Conservation (phyloP, 139 green algal genomes). For the Desmodesmus armatus region DNA sequence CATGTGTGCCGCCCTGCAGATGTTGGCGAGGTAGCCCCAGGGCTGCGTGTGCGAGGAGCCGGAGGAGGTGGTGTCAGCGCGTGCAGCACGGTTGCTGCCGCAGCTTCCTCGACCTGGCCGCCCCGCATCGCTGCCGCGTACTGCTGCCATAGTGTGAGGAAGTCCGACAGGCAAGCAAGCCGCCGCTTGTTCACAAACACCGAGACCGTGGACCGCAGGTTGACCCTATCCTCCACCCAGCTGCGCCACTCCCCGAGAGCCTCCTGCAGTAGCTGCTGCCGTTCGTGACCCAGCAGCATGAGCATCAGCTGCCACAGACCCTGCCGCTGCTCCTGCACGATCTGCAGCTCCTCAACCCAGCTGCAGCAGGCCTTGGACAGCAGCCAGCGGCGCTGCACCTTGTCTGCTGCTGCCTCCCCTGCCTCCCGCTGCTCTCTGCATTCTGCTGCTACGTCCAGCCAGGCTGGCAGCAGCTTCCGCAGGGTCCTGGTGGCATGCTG, state of each 20-base stretch:
- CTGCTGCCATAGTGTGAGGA: slow-evolving; percentile 29
- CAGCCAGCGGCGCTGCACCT: neutral
- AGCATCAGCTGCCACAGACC: slow-evolving; percentile 14
- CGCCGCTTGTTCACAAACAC: slow-evolving; percentile 41
- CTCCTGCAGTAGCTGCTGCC: neutral
- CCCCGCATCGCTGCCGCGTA: slow-evolving; percentile 38
- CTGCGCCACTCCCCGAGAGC: neutral
- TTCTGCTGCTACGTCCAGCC: neutral
- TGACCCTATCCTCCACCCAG: neutral
- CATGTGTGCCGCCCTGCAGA: too few relatives aligned
- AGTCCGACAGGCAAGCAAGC: slow-evolving; percentile 29
- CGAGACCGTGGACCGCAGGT: slow-evolving; percentile 12
- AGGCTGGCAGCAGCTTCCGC: slow-evolving; percentile 11
- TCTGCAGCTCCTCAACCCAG: slow-evolving; percentile 1
- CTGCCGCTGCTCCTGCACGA: neutral
- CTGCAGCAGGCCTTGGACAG: neutral
- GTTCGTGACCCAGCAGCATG: slow-evolving; percentile 7
- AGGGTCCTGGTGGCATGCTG: neutral
- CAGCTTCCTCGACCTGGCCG: too few relatives aligned
- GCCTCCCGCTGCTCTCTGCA: neutral
- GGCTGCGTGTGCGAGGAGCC: too few relatives aligned
- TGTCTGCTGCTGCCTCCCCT: neutral
- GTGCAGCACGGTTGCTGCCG: too few relatives aligned
- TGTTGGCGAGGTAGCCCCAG: too few relatives aligned
- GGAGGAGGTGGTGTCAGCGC: too few relatives aligned